A percentile compares a stretch with the other conserved stretches of the same genome.
Conservation (phyloP, 176 grass and related monocot species). For the Poa annua region DNA sequence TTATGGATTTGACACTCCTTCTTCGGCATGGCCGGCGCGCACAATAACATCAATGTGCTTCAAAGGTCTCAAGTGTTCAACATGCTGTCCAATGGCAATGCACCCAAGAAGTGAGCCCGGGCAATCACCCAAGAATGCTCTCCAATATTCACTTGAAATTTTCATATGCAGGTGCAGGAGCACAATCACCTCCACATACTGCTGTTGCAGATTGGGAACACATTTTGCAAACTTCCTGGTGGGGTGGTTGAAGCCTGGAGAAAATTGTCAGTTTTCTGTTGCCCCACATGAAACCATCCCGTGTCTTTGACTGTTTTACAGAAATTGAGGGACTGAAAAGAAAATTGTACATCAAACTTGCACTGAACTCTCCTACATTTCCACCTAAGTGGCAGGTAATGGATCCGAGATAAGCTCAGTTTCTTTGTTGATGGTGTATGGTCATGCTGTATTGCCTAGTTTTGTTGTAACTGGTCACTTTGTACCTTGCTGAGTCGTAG, state of each 20-base stretch:
- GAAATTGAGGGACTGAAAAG: slow-evolving; percentile 93
- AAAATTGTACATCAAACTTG: slow-evolving; percentile 90
- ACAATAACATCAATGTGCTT: no score
- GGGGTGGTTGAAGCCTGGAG: slow-evolving; percentile 89
- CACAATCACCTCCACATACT: slow-evolving; percentile 88
- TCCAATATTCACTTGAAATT: slow-evolving; percentile 18
- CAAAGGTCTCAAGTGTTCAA: no score
- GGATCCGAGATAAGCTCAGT: background rate
- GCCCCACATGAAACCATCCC: background rate
- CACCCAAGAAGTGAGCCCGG: no score
- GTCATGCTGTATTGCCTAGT: background rate
- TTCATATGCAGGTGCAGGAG: slow-evolving; percentile 64
- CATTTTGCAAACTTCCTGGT: slow-evolving; percentile 98
- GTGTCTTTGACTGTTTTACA: slow-evolving; percentile 36
- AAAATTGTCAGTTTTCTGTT: slow-evolving; percentile 60
- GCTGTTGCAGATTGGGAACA: slow-evolving; percentile 94
- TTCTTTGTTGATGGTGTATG: slow-evolving; percentile 19
- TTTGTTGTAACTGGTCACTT: background rate
- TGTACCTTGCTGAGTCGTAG: slow-evolving; percentile 1
- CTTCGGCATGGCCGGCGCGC: no score
- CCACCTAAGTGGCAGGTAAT: slow-evolving; percentile 95
- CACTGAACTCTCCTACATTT: slow-evolving; percentile 79
- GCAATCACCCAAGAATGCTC: no score
- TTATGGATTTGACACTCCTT: no score
- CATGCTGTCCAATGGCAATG: no score